Evolutionary conservation across 176 grass and related monocot genomes (phyloP).

Genomic region (Avena sativa): DNA sequence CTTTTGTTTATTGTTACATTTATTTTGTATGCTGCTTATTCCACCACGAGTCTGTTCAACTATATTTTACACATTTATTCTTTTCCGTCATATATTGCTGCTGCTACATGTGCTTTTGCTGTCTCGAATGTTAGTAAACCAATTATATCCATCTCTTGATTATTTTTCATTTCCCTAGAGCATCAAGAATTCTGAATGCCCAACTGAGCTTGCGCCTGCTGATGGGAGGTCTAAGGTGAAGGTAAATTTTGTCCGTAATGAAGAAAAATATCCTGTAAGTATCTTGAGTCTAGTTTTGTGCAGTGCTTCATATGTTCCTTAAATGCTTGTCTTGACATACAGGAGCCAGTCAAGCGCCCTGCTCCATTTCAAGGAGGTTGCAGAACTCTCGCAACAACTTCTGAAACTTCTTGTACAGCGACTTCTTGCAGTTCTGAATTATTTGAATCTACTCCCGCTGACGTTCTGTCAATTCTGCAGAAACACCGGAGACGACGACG

Average conservation of each 20-base stretch:
- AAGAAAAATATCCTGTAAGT: conserved; percentile 59
- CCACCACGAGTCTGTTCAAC: not conserved
- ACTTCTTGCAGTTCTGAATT: not conserved
- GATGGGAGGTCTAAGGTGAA: conserved; percentile 56
- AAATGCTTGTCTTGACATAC: not conserved
- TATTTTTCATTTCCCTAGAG: conserved; percentile 52
- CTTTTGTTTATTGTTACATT: not conserved
- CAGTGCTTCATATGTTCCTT: not conserved
- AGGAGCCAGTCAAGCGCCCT: conserved; percentile 57
- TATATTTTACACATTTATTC: conserved; percentile 3
- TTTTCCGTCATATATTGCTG: conserved; percentile 20
- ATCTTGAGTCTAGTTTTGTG: conserved; percentile 20
- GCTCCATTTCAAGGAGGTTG: conserved; percentile 62
- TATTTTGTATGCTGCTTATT: not conserved
- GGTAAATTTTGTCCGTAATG: conserved; percentile 64
- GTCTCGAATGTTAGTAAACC: conserved; percentile 4
- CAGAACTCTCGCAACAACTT: conserved; percentile 50
- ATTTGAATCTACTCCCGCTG: not conserved
- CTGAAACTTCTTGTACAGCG: conserved; percentile 4
- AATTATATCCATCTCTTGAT: not conserved
- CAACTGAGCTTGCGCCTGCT: conserved; percentile 74
- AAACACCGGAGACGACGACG: conserved; percentile 72
- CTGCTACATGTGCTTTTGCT: conserved; percentile 6
- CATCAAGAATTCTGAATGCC: conserved; percentile 86
- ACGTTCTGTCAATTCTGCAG: conserved; percentile 33